Conservation (phyloP, 148 eudicot genomes). For the Bassia scoparia region DNA sequence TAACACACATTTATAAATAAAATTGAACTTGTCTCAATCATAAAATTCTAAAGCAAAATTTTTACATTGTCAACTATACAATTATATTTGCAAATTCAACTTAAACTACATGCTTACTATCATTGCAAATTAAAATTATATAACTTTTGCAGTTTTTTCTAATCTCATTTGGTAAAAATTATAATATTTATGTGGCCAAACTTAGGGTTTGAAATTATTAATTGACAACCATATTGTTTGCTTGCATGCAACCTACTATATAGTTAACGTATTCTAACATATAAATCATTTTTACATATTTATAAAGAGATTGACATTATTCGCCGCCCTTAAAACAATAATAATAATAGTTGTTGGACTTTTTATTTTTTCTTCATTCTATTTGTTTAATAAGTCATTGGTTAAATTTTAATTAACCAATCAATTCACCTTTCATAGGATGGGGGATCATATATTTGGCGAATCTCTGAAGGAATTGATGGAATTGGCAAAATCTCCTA, state of each 20-base stretch:
- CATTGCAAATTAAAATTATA: no score
- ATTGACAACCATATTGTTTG: constrained; percentile 14
- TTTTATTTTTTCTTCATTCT: constrained; percentile 1
- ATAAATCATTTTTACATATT: constrained; percentile 25
- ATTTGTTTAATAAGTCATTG: no score
- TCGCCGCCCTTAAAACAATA: constrained; percentile 26
- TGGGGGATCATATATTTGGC: neutral
- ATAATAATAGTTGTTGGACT: constrained; percentile 4
- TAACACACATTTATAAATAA: neutral
- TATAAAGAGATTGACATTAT: constrained; percentile 23
- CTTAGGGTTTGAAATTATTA: constrained; percentile 4
- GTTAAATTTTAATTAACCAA: neutral
- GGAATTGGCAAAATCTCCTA: neutral
- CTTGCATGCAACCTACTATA: constrained; percentile 27
- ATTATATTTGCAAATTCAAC: neutral
- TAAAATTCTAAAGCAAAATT: neutral
- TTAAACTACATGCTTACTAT: constrained; percentile 24
- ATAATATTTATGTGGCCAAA: neutral
- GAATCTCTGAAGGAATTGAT: constrained; percentile 10
- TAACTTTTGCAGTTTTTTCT: constrained; percentile 6
- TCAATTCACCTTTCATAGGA: neutral
- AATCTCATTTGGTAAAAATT: no score
- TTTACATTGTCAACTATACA: constrained; percentile 21
- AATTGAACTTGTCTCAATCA: neutral
- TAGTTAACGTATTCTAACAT: constrained; percentile 17